phyloP scores from a whole-genome alignment of 1,284 basidiomycete genomes.

The Peniophora sp. region DNA sequence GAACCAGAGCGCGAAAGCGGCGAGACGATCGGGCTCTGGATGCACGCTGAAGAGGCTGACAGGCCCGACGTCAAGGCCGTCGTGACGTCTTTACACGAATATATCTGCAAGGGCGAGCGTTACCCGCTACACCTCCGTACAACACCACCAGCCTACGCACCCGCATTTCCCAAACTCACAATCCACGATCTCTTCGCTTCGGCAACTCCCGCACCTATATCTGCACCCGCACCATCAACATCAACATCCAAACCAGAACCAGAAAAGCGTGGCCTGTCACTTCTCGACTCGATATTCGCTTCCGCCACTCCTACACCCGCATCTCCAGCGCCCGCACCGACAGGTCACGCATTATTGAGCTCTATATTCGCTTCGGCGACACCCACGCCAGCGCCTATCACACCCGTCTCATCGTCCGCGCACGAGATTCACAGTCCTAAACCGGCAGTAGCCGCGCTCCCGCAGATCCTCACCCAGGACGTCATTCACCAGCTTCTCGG shows the following conservation, averaged over 20 bases:
- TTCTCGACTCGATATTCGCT: conserved; percentile 46
- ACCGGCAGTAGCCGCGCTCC: conserved; percentile 33
- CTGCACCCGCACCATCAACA: conserved; percentile 6
- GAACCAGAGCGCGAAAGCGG: conserved; percentile 39
- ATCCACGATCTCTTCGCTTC: conserved; percentile 13
- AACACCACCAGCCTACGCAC: conserved; percentile 6
- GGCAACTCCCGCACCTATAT: conserved; percentile 12
- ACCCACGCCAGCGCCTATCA: conserved; percentile 10
- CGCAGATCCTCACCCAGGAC: conserved; percentile 57
- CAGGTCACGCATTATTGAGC: conserved; percentile 37
- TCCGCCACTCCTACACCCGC: conserved; percentile 36
- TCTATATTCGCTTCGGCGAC: conserved; percentile 46
- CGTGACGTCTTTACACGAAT: conserved; percentile 55
- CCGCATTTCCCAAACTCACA: conserved; percentile 11
- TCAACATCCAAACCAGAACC: conserved; percentile 5
- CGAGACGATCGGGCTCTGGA: conserved; percentile 75
- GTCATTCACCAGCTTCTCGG: conserved; percentile 55
- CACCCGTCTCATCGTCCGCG: neutral
- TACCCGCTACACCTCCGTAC: conserved; percentile 60
- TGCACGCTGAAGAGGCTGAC: conserved; percentile 49
- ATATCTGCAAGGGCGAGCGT: conserved; percentile 50
- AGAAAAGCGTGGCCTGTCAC: conserved; percentile 28
- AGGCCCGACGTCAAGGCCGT: conserved; percentile 66
- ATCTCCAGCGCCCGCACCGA: conserved; percentile 8
- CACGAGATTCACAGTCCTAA: conserved; percentile 34